Base-by-base conservation (phyloP, 225 moss, liverwort and hornwort genomes). In the Physcomitrellopsis africana region DNA sequence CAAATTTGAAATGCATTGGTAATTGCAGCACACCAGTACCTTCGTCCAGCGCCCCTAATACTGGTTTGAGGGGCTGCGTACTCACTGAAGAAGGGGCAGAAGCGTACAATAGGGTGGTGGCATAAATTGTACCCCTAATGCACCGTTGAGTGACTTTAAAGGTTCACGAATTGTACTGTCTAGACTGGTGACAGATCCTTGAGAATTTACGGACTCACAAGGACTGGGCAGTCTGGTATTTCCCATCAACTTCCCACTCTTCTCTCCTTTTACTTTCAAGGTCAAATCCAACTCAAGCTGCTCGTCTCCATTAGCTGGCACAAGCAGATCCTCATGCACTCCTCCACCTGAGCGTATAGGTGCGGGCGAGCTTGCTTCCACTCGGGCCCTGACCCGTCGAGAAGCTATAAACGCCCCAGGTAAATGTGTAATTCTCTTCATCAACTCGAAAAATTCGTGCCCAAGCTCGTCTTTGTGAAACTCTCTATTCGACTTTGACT, bases 131-230 rank as follows among this genome's bases (percentile, higher is more conserved):
- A 67, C 80, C 46, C 67, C 70, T 10, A 72, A 32, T 63, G 82
- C 69, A 81, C 84, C 53, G 73, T 46, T 75, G 20, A 68, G 64
- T n/a, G 69, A 44, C 78, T 55, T 78, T 27, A 75, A 81, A 47
- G 79, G 86, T 69, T 79, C 90, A 54, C 81, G 85, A 75, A 68
- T 73, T 16, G 82, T 79, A 51, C 82, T 89, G 68, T 85, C 82
- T 53, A 90, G 81, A 62, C 92, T 86, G 17, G 92, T 92, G 48
- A 92, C 84, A 15, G 92, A 92, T 41, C 92, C 92, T 63, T 88
- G 90, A 23, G 92, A 92, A 68, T 86, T 88, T 11, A 88, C 70
- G n/a, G 92, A 92, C 16, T 88, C 81, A 42, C 82, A 90, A 26
- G 92, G 84, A 44, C 90, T 90, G 5, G 68, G 76, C 2, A 79